These are phyloP conservation scores for Exsudoporus frostii DNA, from an alignment of 768 basidiomycete genomes.

Conservation along the genomic window DNA sequence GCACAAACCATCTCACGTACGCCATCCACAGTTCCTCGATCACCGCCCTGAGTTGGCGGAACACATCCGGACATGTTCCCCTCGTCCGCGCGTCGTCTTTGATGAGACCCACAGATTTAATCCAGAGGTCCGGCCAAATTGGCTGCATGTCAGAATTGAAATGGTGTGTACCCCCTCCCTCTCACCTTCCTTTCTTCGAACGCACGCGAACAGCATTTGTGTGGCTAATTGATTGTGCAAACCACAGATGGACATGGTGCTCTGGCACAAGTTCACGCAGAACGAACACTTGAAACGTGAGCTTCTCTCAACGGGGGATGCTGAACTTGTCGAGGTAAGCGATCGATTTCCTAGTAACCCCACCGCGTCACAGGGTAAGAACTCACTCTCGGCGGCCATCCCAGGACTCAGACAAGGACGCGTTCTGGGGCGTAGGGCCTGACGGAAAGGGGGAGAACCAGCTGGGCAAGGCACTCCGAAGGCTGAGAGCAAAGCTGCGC, in stretches of 20 bases:
- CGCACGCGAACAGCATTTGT: conserved; percentile 11
- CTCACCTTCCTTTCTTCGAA: conserved; percentile 11
- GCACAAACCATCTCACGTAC: conserved; percentile 15
- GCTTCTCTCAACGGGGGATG: conserved; percentile 37
- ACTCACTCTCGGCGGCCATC: conserved; percentile 18
- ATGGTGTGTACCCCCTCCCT: conserved; percentile 22
- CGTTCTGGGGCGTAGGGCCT: conserved; percentile 42
- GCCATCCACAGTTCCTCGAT: conserved; percentile 30
- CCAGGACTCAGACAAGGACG: conserved; percentile 32
- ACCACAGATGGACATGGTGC: conserved; percentile 38
- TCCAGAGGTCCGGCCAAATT: conserved; percentile 35
- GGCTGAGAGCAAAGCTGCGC: conserved; percentile 34
- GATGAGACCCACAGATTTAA: conserved; percentile 36
- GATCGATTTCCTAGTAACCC: conserved; percentile 3
- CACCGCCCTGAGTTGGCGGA: conserved; percentile 34
- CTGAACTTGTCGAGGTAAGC: conserved; percentile 39
- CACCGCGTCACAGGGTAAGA: background rate
- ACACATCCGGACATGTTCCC: conserved; percentile 34
- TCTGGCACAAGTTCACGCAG: conserved; percentile 41
- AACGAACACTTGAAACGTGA: conserved; percentile 34
- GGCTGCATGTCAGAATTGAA: conserved; percentile 32
- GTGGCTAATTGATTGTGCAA: conserved; percentile 2
- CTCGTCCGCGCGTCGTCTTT: conserved; percentile 31
- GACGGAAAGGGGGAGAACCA: conserved; percentile 39
- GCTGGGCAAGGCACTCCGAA: conserved; percentile 40